Conservation (phyloP, 1,284 basidiomycete genomes). For the Trametes sp. region DNA sequence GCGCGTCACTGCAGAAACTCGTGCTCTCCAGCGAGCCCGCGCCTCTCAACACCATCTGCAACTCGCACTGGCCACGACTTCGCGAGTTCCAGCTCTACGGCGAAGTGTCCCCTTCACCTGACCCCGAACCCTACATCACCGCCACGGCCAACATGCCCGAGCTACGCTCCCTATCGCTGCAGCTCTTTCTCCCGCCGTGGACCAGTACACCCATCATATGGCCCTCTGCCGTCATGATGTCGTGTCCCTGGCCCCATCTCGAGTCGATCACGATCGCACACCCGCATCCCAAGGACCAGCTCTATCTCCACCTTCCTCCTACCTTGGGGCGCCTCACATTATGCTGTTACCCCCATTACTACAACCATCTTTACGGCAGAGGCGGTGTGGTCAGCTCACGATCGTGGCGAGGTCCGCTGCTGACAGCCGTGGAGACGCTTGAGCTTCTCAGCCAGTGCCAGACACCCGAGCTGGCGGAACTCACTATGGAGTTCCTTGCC, state of each 20-base stretch:
- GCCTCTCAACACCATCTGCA: not conserved
- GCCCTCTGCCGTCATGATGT: not conserved
- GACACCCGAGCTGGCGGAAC: not conserved
- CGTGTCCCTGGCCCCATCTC: not conserved
- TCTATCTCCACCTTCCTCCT: not conserved
- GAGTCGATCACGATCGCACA: not conserved
- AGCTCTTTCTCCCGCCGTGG: not conserved
- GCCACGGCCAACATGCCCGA: not conserved
- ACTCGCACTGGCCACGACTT: not conserved
- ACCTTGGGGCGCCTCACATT: not conserved
- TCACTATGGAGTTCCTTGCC: not conserved
- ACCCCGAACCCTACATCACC: not conserved
- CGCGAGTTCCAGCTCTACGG: not conserved
- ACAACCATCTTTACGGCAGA: not conserved
- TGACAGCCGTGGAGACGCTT: not conserved
- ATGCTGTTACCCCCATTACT: not conserved
- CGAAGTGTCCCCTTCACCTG: not conserved
- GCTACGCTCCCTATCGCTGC: not conserved
- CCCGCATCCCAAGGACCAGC: not conserved
- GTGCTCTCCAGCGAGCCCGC: not conserved
- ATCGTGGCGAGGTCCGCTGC: not conserved
- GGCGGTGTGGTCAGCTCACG: too few species aligned
- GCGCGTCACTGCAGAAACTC: not conserved
- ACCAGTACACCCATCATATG: not conserved
- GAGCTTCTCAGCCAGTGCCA: not conserved